A percentile compares a stretch with the other conserved stretches of the same genome.
These are phyloP conservation scores for Pezicula radicicola DNA, from an alignment of 2,329 filamentous ascomycete genomes.

Conservation along the genomic window DNA sequence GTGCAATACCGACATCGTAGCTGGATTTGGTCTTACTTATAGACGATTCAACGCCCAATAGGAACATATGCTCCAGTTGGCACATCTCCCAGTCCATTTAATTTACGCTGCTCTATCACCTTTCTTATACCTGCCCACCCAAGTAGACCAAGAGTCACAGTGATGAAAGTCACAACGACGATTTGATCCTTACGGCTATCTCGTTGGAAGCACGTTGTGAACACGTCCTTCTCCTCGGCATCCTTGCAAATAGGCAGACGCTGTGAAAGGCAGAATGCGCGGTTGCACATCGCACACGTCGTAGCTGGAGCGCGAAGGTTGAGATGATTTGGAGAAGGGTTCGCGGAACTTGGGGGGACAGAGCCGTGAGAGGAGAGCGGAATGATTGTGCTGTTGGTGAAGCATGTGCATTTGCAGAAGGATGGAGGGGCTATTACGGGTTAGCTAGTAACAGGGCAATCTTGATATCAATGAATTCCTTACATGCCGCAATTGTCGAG, in stretches of 20 bases:
- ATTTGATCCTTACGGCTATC: conserved; percentile 65
- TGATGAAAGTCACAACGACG: conserved; percentile 63
- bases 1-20: too few relatives aligned
- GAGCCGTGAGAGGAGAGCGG: conserved; percentile 40
- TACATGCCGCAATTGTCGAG: conserved; percentile 23
- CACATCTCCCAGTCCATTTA: conserved; percentile 14
- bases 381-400: conserved; percentile 67
- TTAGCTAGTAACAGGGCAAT: conserved; percentile 16
- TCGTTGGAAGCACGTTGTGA: conserved; percentile 63
- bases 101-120: conserved; percentile 39
- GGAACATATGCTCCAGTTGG: conserved; percentile 19
- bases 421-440: conserved; percentile 51
- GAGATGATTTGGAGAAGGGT: conserved; percentile 9
- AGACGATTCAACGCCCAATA: conserved; percentile 12
- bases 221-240: conserved; percentile 58
- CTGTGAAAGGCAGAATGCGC: conserved; percentile 59
- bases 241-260: conserved; percentile 61
- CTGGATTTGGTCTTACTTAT: too few relatives aligned
- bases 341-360: conserved; percentile 13
- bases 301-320: conserved; percentile 32
- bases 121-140: conserved; percentile 56
- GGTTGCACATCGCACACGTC: conserved; percentile 61
- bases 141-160: conserved; percentile 55
- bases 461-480: conserved; percentile 5
- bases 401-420: conserved; percentile 70